Percentiles rank a stretch among this genome's conserved stretches.
These are phyloP conservation scores for Penstemon eatonii DNA, from an alignment of 257 asterid species.

Conservation along the genomic window DNA sequence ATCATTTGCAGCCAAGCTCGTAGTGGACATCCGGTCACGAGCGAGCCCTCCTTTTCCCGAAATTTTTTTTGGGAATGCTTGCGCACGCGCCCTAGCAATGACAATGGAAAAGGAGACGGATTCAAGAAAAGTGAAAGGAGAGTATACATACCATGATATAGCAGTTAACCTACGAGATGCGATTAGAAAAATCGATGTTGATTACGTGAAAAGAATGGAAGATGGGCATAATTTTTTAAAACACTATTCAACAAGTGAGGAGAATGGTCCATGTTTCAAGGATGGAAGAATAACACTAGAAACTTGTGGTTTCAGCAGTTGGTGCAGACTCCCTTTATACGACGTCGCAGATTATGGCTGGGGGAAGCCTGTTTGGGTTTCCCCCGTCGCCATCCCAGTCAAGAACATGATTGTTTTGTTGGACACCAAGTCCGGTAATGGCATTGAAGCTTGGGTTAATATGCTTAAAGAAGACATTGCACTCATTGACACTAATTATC, in stretches of 20 bases:
- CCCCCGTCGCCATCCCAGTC: slow-evolving; percentile 23
- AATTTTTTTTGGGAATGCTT: slow-evolving; percentile 32
- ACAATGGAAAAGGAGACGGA: neutral
- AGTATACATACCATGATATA: neutral
- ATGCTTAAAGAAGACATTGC: slow-evolving; percentile 27
- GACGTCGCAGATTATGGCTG: slow-evolving; percentile 33
- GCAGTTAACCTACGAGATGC: slow-evolving; percentile 23
- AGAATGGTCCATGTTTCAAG: no score
- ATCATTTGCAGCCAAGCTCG: slow-evolving; percentile 28
- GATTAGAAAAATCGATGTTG: slow-evolving; percentile 27
- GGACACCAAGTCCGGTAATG: slow-evolving; percentile 34
- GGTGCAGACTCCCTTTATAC: slow-evolving; percentile 38
- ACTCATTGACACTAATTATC: no score
- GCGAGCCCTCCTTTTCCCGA: slow-evolving; percentile 35
- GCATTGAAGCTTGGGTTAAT: slow-evolving; percentile 43
- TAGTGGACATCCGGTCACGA: slow-evolving; percentile 33
- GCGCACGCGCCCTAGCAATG: slow-evolving; percentile 6
- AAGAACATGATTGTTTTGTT: slow-evolving; percentile 32
- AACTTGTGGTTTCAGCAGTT: slow-evolving; percentile 33
- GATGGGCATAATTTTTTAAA: no score
- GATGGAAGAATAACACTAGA: no score
- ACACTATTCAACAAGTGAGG: no score
- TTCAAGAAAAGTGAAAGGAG: neutral
- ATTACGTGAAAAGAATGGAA: neutral
- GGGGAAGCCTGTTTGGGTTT: slow-evolving; percentile 37